Conservation (phyloP, 2,329 filamentous ascomycete genomes). For the Neophaeococcomyces mojaviensis region DNA sequence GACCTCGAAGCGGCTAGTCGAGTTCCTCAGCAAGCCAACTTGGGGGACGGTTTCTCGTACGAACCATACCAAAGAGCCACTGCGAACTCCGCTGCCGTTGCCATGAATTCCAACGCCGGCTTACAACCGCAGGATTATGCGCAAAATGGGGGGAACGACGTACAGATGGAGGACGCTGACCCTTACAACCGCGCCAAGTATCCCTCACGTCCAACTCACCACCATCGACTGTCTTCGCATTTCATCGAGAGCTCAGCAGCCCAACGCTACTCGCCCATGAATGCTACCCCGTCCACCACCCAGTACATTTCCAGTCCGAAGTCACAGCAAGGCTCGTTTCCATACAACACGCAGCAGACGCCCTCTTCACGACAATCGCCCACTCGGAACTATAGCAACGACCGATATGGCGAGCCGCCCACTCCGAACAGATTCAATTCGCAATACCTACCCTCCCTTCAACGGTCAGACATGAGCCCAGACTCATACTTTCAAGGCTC, state of each 20-base stretch:
- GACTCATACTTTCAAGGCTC: slow-evolving; percentile 67
- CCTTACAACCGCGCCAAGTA: slow-evolving; percentile 83
- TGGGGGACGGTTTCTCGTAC: slow-evolving; percentile 51
- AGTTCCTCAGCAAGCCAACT: not conserved
- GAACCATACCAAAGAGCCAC: slow-evolving; percentile 54
- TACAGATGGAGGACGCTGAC: slow-evolving; percentile 84
- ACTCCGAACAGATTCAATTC: slow-evolving; percentile 35
- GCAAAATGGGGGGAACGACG: slow-evolving; percentile 59
- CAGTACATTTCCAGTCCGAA: slow-evolving; percentile 64
- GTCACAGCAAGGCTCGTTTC: slow-evolving; percentile 41
- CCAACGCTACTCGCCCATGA: slow-evolving; percentile 94
- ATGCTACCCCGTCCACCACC: slow-evolving; percentile 70
- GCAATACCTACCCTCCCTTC: slow-evolving; percentile 68
- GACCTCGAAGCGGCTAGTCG: slow-evolving; percentile 6
- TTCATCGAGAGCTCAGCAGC: slow-evolving; percentile 70
- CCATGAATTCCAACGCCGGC: slow-evolving; percentile 53
- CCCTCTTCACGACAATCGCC: slow-evolving; percentile 67
- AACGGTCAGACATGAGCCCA: slow-evolving; percentile 57
- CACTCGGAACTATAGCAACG: slow-evolving; percentile 42
- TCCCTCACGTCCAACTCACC: slow-evolving; percentile 68
- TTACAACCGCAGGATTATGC: slow-evolving; percentile 57
- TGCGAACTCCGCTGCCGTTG: slow-evolving; percentile 33
- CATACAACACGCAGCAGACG: slow-evolving; percentile 49
- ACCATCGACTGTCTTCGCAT: slow-evolving; percentile 69
- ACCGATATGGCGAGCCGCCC: slow-evolving; percentile 28